A percentile compares a stretch with the other conserved stretches of the same genome.
These are phyloP conservation scores for Adansonia madagascariensis DNA, from an alignment of 441 rosid species.

Conservation along the genomic window DNA sequence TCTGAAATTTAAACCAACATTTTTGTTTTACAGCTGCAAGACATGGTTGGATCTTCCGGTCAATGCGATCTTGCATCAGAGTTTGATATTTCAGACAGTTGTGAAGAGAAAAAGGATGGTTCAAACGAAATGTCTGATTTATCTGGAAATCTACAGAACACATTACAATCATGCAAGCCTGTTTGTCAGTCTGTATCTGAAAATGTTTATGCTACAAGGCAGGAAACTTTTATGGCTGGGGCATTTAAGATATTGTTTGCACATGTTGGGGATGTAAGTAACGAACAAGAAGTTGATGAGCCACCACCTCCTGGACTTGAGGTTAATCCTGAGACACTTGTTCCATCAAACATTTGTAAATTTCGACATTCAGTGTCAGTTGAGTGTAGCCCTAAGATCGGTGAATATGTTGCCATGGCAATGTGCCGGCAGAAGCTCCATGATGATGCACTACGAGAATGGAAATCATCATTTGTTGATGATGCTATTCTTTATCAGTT, in stretches of 20 bases:
- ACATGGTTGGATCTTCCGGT: constrained; percentile 37
- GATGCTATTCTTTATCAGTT: constrained; percentile 48
- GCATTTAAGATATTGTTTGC: constrained; percentile 50
- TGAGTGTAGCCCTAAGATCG: constrained; percentile 52
- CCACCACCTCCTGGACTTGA: constrained; percentile 77
- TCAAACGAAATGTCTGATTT: constrained; percentile 33
- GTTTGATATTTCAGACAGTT: constrained; percentile 28
- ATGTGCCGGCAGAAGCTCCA: constrained; percentile 85
- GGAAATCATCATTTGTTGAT: constrained; percentile 56
- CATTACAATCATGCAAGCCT: constrained; percentile 37
- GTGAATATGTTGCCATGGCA: constrained; percentile 68
- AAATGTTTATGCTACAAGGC: constrained; percentile 37
- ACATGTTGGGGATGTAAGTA: constrained; percentile 38
- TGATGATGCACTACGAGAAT: constrained; percentile 62
- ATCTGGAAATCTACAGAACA: constrained; percentile 40
- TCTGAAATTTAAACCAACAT: constrained; percentile 8
- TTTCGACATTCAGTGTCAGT: constrained; percentile 47
- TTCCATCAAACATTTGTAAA: constrained; percentile 44
- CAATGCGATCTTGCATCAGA: constrained; percentile 30
- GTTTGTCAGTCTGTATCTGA: constrained; percentile 36
- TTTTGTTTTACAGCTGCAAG: constrained; percentile 47
- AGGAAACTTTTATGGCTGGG: constrained; percentile 38
- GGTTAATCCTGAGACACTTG: constrained; percentile 34
- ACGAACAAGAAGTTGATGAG: constrained; percentile 51
- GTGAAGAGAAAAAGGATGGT: constrained; percentile 35